These are phyloP conservation scores for Microbotryum scabiosae DNA, from an alignment of 1,284 basidiomycete genomes.

Conservation along the genomic window DNA sequence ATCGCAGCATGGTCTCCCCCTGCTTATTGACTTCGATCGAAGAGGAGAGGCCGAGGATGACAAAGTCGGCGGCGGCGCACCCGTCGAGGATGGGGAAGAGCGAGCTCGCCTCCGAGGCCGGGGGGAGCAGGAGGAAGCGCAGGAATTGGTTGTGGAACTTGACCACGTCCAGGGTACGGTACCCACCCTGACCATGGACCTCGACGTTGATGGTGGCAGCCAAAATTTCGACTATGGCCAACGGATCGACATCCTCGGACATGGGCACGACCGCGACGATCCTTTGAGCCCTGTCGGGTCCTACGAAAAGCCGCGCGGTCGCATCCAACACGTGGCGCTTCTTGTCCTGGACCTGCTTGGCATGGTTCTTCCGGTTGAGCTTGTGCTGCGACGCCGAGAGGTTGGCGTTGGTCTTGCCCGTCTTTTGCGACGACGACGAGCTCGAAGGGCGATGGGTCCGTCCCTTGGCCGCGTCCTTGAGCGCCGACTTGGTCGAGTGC, in stretches of 20 bases:
- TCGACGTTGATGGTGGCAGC: conserved; percentile 57
- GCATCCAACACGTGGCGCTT: conserved; percentile 60
- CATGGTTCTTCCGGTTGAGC: conserved; percentile 63
- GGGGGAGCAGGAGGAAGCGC: conserved; percentile 15
- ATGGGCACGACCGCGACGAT: conserved; percentile 55
- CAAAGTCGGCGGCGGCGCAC: conserved; percentile 82
- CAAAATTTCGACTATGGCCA: conserved; percentile 52
- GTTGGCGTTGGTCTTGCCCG: conserved; percentile 24
- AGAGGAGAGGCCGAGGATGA: conserved; percentile 74
- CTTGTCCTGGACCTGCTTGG: conserved; percentile 63
- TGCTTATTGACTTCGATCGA: conserved; percentile 70
- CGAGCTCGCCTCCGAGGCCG: conserved; percentile 13
- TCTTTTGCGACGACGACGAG: conserved; percentile 9
- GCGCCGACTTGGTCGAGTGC: conserved; percentile 67
- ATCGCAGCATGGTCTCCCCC: conserved; percentile 85
- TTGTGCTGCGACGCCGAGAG: conserved; percentile 51
- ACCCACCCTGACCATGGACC: conserved; percentile 45
- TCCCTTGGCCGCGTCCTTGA: conserved; percentile 27
- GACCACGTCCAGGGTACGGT: conserved; percentile 10
- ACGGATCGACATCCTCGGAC: conserved; percentile 56
- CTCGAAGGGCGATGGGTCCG: conserved; percentile 19
- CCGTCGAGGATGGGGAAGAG: conserved; percentile 77
- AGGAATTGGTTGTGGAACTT: conserved; percentile 28
- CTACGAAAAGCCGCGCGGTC: conserved; percentile 42
- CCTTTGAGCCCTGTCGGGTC: conserved; percentile 42